Evolutionary conservation across 257 asterid species (phyloP).

Genomic region (Solanum commersonii): DNA sequence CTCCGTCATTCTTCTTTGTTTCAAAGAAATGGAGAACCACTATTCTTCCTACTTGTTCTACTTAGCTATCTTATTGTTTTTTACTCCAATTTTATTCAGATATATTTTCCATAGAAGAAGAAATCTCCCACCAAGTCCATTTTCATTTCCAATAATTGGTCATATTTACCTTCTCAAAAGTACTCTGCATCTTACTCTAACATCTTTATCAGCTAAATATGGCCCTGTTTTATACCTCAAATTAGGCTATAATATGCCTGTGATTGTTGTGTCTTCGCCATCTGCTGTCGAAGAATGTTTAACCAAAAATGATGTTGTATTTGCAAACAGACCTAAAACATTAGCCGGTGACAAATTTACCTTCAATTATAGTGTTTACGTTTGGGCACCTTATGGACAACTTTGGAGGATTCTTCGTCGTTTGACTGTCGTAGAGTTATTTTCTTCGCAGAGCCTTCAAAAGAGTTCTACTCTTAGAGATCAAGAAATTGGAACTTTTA

Average conservation of each 20-base stretch:
- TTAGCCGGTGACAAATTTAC: slow-evolving; percentile 27
- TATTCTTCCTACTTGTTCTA: background rate
- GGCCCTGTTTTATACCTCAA: slow-evolving; percentile 39
- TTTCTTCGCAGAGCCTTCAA: slow-evolving; percentile 28
- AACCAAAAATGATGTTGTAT: slow-evolving; percentile 23
- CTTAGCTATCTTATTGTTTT: background rate
- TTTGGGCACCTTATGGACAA: slow-evolving; percentile 30
- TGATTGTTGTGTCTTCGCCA: slow-evolving; percentile 41
- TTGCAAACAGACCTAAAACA: slow-evolving; percentile 37
- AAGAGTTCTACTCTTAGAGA: slow-evolving; percentile 25
- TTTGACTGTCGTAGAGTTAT: slow-evolving; percentile 18
- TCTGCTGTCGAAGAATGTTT: slow-evolving; percentile 13
- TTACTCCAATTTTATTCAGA: slow-evolving; percentile 9
- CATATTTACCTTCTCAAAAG: background rate
- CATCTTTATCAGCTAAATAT: slow-evolving; percentile 14
- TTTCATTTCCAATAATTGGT: slow-evolving; percentile 29
- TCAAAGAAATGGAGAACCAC: background rate
- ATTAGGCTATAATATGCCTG: slow-evolving; percentile 19
- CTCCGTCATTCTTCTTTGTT: background rate
- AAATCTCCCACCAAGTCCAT: slow-evolving; percentile 38
- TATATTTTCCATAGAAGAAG: background rate
- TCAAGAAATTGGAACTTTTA: slow-evolving; percentile 9
- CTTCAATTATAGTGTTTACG: slow-evolving; percentile 17
- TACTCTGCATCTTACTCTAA: background rate
- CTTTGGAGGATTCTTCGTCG: slow-evolving; percentile 37